These are phyloP conservation scores for Fremontodendron californicum DNA, from an alignment of 345 rosid genomes.

Conservation along the genomic window DNA sequence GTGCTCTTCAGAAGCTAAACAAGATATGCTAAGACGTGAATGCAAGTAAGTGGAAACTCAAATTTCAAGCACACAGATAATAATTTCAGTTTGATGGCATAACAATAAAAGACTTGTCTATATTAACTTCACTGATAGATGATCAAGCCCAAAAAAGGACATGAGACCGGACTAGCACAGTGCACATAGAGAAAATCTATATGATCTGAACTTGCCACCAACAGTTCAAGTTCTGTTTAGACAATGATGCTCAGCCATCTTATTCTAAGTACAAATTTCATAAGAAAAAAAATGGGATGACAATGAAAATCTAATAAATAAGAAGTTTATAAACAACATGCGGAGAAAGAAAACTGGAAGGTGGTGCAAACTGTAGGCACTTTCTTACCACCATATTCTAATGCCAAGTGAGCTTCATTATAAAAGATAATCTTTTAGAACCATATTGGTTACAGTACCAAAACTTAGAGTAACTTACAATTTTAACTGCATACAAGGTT, in stretches of 20 bases:
- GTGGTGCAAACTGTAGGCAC: neutral
- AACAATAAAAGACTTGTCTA: neutral
- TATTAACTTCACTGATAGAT: neutral
- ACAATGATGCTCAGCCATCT: neutral
- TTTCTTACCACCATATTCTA: neutral
- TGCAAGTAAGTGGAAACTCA: neutral
- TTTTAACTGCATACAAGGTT: neutral
- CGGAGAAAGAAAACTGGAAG: neutral
- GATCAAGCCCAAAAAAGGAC: neutral
- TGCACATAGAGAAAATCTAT: neutral
- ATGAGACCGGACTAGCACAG: neutral
- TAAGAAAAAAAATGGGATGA: neutral
- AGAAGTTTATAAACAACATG: neutral
- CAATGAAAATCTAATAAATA: neutral
- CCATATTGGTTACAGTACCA: neutral
- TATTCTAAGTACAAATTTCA: neutral
- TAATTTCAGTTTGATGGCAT: neutral
- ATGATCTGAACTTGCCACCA: neutral
- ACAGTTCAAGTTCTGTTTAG: neutral
- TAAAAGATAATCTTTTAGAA: neutral
- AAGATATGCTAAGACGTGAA: neutral
- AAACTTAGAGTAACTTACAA: neutral
- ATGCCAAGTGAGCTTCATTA: neutral
- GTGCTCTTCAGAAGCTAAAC: slow-evolving; percentile 3
- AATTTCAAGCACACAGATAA: neutral